phyloP scores from a whole-genome alignment of 495 filamentous ascomycete species.

The Symbiotaphrina buchneri region DNA sequence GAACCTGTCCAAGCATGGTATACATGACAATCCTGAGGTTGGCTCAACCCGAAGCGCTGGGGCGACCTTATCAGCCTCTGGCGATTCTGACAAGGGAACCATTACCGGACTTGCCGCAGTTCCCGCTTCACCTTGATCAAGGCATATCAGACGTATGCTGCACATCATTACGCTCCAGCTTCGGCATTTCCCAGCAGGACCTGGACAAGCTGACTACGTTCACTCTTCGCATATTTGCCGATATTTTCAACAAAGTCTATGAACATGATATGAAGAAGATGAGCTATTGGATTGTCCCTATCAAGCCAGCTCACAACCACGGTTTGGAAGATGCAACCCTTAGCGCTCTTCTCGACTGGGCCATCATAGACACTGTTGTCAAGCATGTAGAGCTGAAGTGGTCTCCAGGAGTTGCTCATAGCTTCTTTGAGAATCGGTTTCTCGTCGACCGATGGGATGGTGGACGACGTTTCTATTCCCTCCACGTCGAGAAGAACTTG shows the following conservation, averaged over 20 bases:
- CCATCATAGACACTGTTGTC: conserved; percentile 25
- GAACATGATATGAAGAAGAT: conserved; percentile 35
- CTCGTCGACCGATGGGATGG: conserved; percentile 59
- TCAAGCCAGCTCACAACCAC: conserved; percentile 6
- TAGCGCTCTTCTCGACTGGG: conserved; percentile 60
- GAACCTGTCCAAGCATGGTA: conserved; percentile 26
- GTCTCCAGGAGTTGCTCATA: conserved; percentile 24
- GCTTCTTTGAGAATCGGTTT: conserved; percentile 38
- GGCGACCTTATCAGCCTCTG: conserved; percentile 35
- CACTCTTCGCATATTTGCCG: conserved; percentile 55
- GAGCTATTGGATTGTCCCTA: conserved; percentile 71
- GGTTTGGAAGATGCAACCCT: conserved; percentile 7
- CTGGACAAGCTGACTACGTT: conserved; percentile 36
- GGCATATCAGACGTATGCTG: conserved; percentile 32
- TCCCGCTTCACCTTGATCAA: conserved; percentile 44
- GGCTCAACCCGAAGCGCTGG: conserved; percentile 29
- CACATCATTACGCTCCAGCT: conserved; percentile 12
- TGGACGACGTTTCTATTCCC: conserved; percentile 32
- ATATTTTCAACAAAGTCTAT: conserved; percentile 78
- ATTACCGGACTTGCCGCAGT: conserved; percentile 40
- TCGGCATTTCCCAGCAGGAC: conserved; percentile 18
- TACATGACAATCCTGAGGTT: conserved; percentile 45
- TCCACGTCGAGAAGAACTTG: conserved; percentile 18
- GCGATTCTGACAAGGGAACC: conserved; percentile 46
- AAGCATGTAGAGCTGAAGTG: conserved; percentile 29